Conservation (phyloP, 306 rosid species). For the Styphnolobium japonicum region DNA sequence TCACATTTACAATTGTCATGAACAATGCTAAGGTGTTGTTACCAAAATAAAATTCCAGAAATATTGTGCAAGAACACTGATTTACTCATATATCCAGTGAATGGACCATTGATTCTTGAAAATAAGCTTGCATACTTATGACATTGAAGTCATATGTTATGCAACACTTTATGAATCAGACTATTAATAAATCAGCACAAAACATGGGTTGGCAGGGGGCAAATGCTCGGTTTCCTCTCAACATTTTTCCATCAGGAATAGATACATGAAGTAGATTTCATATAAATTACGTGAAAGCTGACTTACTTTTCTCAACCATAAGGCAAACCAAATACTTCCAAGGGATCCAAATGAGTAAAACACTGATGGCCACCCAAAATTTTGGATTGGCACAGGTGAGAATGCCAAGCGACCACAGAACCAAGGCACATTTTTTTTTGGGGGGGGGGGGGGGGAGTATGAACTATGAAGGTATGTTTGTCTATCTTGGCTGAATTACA, state of each 20-base stretch:
- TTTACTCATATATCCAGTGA: neutral
- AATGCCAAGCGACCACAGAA: constrained; percentile 86
- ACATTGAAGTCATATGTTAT: neutral
- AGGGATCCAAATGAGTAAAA: constrained; percentile 95
- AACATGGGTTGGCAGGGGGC: constrained; percentile 10
- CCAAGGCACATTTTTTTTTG: constrained; percentile 99
- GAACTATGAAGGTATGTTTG: neutral
- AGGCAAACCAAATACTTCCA: constrained; percentile 91
- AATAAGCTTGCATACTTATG: neutral
- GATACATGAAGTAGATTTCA: neutral
- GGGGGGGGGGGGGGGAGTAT: neutral
- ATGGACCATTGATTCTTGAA: neutral
- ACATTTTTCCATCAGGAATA: constrained; percentile 3
- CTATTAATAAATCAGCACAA: constrained; percentile 9
- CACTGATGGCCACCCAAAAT: constrained; percentile 95
- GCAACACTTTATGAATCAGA: constrained; percentile 1
- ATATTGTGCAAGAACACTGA: neutral
- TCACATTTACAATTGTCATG: constrained; percentile 6
- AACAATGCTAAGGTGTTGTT: neutral
- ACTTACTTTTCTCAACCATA: constrained; percentile 82
- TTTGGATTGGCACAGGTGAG: constrained; percentile 72
- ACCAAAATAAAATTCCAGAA: neutral
- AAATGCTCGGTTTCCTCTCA: constrained; percentile 8
- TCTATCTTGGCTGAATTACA: neutral
- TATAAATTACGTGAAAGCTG: constrained; percentile 15